Conservation (phyloP, 148 eudicot genomes). For the Diospyros kaki region DNA sequence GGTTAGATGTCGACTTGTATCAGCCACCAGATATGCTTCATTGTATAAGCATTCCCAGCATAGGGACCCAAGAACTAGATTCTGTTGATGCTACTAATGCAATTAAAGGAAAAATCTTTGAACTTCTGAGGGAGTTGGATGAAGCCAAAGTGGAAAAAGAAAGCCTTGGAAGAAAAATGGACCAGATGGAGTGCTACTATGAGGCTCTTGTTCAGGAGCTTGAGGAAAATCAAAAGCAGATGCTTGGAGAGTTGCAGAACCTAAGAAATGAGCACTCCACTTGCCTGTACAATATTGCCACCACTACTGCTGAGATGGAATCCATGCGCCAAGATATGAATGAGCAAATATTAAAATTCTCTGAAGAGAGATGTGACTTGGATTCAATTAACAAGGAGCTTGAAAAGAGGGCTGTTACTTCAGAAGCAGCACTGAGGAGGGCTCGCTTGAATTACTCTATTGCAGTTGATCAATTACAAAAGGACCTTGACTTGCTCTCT, state of each 20-base stretch:
- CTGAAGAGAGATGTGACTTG: conserved; percentile 60
- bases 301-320: conserved; percentile 68
- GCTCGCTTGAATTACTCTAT: conserved; percentile 88
- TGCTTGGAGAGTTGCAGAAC: conserved; percentile 78
- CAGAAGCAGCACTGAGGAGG: conserved; percentile 80
- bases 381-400: conserved; percentile 69
- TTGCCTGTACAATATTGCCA: conserved; percentile 65
- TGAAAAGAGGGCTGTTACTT: conserved; percentile 68
- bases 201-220: conserved; percentile 96
- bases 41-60: conserved; percentile 41
- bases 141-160: conserved; percentile 74
- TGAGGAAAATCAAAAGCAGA: conserved; percentile 88
- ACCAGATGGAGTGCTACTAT: conserved; percentile 94
- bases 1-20: conserved; percentile 70
- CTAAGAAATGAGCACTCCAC: conserved; percentile 83
- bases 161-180: conserved; percentile 65
- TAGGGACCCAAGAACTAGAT: conserved; percentile 43
- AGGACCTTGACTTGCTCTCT: conserved; percentile 89
- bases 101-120: conserved; percentile 61
- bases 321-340: conserved; percentile 68
- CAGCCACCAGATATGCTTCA: conserved; percentile 74
- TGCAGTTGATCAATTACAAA: conserved; percentile 85
- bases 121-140: conserved; percentile 74
- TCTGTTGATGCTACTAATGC: conserved; percentile 50
- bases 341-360: conserved; percentile 52